phyloP scores from a whole-genome alignment of 164 flowering plant species.

The Sextonia rubra region DNA sequence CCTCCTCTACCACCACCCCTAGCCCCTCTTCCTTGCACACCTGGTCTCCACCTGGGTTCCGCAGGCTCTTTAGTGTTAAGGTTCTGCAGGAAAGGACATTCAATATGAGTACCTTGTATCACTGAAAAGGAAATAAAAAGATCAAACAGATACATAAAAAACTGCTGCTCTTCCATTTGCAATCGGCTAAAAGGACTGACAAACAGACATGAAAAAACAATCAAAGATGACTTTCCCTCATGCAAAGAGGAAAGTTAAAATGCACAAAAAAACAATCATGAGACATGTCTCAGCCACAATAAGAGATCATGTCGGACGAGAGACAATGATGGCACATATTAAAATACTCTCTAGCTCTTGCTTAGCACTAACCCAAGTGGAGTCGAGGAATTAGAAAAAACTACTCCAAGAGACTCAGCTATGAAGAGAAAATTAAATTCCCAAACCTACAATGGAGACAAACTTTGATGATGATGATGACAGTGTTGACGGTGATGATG shows the following conservation, averaged over 20 bases:
- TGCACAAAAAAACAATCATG: background rate
- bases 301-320: background rate
- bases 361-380: too few species aligned
- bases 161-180: background rate
- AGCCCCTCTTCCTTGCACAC: slow-evolving; percentile 54
- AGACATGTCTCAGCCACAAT: background rate
- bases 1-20: slow-evolving; percentile 55
- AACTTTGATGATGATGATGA: too few species aligned
- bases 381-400: too few species aligned
- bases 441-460: too few species aligned
- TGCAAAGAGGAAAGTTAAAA: background rate
- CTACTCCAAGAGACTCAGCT: too few species aligned
- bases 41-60: slow-evolving; percentile 63
- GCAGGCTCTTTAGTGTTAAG: slow-evolving; percentile 50
- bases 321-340: too few species aligned
- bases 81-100: slow-evolving; percentile 36
- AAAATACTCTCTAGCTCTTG: too few species aligned
- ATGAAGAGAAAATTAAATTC: too few species aligned
- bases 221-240: background rate
- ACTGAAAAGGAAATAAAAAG: background rate
- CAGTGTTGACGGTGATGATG: too few species aligned
- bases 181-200: background rate
- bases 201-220: background rate
- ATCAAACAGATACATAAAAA: background rate
- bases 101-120: background rate